Percentiles rank a stretch among this genome's conserved stretches.
phyloP scores from a whole-genome alignment of 2,329 filamentous ascomycete genomes.

The Trichoderma polysporum region DNA sequence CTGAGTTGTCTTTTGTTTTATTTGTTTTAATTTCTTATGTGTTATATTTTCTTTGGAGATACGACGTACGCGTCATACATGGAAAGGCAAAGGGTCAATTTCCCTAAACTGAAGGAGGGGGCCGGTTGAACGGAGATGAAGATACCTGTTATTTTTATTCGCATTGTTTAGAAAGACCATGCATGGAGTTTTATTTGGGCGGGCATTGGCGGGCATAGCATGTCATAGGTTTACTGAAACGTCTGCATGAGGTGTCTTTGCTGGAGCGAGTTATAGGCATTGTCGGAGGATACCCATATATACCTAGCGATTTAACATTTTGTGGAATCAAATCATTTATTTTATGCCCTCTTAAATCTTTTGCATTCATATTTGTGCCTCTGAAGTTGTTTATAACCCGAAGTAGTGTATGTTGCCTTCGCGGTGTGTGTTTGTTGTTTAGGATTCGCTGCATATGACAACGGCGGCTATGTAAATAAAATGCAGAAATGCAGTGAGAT shows the following conservation, averaged over 20 bases:
- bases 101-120: conserved; percentile 2
- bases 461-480: too few relatives aligned
- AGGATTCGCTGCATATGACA: neutral
- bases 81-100: conserved; percentile 6
- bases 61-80: neutral
- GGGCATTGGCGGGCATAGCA: conserved; percentile 20
- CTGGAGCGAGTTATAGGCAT: conserved; percentile 29
- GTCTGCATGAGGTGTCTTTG: conserved; percentile 23
- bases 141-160: conserved; percentile 2
- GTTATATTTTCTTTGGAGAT: neutral
- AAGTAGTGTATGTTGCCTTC: neutral
- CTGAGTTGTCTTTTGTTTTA: neutral
- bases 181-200: conserved; percentile 19
- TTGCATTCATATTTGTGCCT: neutral
- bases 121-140: conserved; percentile 8
- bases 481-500: too few relatives aligned
- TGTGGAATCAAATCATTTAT: conserved; percentile 15
- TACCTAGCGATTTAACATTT: conserved; percentile 23
- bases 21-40: neutral
- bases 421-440: too few relatives aligned
- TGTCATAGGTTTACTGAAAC: conserved; percentile 21
- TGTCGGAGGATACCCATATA: conserved; percentile 35
- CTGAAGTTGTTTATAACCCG: neutral
- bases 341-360: neutral
- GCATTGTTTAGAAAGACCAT: conserved; percentile 10